Evolutionary conservation across 2,329 filamentous ascomycete species (phyloP).

Genomic region (Neurospora crassa): DNA sequence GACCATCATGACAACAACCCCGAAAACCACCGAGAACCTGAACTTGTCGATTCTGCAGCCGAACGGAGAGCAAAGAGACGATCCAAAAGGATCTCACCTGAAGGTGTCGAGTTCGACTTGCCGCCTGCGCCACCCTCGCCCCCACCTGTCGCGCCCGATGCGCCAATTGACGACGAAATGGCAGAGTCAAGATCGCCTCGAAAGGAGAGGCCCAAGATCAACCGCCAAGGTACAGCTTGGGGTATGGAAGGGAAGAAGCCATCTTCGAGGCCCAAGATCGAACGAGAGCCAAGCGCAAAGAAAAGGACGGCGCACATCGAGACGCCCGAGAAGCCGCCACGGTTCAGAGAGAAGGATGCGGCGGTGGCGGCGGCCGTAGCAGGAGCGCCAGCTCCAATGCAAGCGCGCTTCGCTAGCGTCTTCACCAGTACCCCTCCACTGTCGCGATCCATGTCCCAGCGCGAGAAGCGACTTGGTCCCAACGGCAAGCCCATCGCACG

Average conservation of each 20-base stretch:
- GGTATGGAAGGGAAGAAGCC: slow-evolving; percentile 56
- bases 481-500: slow-evolving; percentile 52
- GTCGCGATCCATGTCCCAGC: slow-evolving; percentile 59
- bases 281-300: slow-evolving; percentile 40
- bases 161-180: slow-evolving; percentile 21
- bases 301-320: slow-evolving; percentile 20
- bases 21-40: slow-evolving; percentile 39
- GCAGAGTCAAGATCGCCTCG: slow-evolving; percentile 43
- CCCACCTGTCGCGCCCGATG: slow-evolving; percentile 38
- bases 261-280: slow-evolving; percentile 53
- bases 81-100: slow-evolving; percentile 30
- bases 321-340: slow-evolving; percentile 5
- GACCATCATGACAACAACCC: slow-evolving; percentile 2
- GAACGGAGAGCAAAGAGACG: slow-evolving; percentile 33
- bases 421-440: slow-evolving; percentile 60
- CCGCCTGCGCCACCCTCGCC: slow-evolving; percentile 32
- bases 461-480: slow-evolving; percentile 49
- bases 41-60: slow-evolving; percentile 34
- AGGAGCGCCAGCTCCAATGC: background rate
- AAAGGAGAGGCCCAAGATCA: slow-evolving; percentile 70
- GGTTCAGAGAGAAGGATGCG: slow-evolving; percentile 27
- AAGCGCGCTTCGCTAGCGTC: slow-evolving; percentile 49
- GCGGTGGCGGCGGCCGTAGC: slow-evolving; percentile 26
- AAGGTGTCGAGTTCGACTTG: slow-evolving; percentile 22
- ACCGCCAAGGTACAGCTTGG: slow-evolving; percentile 60